phyloP scores from a whole-genome alignment of 78 protist genomes.

The Dictyostelium brefeldianum region DNA sequence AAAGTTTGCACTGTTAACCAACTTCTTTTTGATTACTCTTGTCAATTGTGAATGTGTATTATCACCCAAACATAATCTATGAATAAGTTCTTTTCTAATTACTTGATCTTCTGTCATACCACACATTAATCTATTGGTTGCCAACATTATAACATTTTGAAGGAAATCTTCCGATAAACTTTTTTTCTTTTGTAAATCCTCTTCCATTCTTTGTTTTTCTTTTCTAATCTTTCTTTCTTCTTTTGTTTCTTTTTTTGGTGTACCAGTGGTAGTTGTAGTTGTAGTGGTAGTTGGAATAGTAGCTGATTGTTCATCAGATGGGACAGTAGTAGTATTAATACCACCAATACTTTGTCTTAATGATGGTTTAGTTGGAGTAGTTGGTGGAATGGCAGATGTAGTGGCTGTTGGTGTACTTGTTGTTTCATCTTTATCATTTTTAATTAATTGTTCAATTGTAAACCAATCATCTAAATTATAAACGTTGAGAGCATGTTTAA shows the following conservation, averaged over 20 bases:
- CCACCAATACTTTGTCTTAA: slow-evolving; percentile 43
- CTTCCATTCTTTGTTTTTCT: slow-evolving; percentile 47
- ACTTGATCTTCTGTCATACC: slow-evolving; percentile 75
- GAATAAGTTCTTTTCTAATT: slow-evolving; percentile 76
- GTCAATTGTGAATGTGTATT: slow-evolving; percentile 75
- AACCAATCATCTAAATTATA: slow-evolving; percentile 58
- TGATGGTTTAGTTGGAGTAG: slow-evolving; percentile 51
- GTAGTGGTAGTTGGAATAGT: background rate
- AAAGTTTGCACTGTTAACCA: slow-evolving; percentile 55
- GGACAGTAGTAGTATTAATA: slow-evolving; percentile 2
- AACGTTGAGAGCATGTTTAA: slow-evolving; percentile 15
- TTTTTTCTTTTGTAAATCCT: slow-evolving; percentile 34
- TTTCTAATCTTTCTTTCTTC: slow-evolving; percentile 39
- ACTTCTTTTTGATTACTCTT: slow-evolving; percentile 27
- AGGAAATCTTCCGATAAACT: slow-evolving; percentile 64
- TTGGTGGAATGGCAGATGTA: background rate
- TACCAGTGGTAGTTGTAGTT: background rate
- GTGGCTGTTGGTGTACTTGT: background rate
- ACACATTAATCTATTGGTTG: slow-evolving; percentile 72
- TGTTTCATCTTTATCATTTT: background rate
- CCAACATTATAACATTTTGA: slow-evolving; percentile 50
- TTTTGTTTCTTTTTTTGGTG: slow-evolving; percentile 25
- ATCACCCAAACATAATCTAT: slow-evolving; percentile 75
- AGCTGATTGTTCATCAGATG: too few relatives aligned
- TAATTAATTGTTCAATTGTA: slow-evolving; percentile 21